Percentiles rank a stretch among this genome's conserved stretches.
Evolutionary conservation across 495 filamentous ascomycete species (phyloP).

Genomic region (Xylaria acuta): DNA sequence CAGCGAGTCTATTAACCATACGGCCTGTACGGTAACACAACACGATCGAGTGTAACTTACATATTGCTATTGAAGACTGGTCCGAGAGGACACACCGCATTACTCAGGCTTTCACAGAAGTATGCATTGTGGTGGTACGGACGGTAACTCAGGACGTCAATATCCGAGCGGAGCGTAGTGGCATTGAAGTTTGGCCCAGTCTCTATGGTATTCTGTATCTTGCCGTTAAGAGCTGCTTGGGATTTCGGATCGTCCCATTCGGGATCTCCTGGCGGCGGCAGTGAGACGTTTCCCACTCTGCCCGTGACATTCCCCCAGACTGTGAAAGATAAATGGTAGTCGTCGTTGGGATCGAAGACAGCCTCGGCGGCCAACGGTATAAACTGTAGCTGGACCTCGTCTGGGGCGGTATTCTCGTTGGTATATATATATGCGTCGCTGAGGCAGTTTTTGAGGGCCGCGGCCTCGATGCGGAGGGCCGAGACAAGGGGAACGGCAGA

Average conservation of each 20-base stretch:
- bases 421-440: slow-evolving; percentile 61
- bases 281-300: slow-evolving; percentile 43
- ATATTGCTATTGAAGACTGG: slow-evolving; percentile 68
- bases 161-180: slow-evolving; percentile 71
- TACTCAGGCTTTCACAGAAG: slow-evolving; percentile 70
- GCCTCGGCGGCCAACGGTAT: slow-evolving; percentile 75
- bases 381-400: slow-evolving; percentile 71
- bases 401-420: slow-evolving; percentile 45
- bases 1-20: neutral
- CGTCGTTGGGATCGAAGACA: slow-evolving; percentile 67
- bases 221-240: slow-evolving; percentile 64
- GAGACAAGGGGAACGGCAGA: slow-evolving; percentile 40
- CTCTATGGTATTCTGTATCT: slow-evolving; percentile 69
- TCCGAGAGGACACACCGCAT: slow-evolving; percentile 74
- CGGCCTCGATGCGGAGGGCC: slow-evolving; percentile 73
- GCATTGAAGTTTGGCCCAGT: slow-evolving; percentile 51
- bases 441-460: slow-evolving; percentile 89
- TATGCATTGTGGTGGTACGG: slow-evolving; percentile 59
- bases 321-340: slow-evolving; percentile 75
- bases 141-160: slow-evolving; percentile 76
- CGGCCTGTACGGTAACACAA: slow-evolving; percentile 3
- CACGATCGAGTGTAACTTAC: slow-evolving; percentile 51
- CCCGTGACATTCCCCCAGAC: slow-evolving; percentile 93
- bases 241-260: slow-evolving; percentile 57
- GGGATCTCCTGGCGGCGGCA: slow-evolving; percentile 64